Base-by-base conservation (phyloP, 2,329 filamentous ascomycete genomes). In the Monosporascus sp. region DNA sequence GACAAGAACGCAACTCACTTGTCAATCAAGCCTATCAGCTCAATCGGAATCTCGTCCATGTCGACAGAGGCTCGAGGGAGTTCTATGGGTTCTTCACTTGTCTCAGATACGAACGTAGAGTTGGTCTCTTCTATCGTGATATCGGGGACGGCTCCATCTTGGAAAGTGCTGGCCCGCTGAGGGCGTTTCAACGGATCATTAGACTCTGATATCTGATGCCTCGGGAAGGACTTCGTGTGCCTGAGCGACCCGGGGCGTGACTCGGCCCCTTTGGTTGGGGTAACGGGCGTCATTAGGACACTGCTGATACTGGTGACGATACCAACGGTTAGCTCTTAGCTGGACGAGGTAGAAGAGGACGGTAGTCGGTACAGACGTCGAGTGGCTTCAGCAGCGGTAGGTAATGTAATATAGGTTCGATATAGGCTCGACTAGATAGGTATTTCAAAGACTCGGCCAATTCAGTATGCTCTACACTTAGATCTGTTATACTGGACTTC, bases 1-100 rank as follows among this genome's bases (percentile, higher is more conserved):
- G 51, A 52, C 35, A 11, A n/a, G 24, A 38, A 48, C 26, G 48
- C 35, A 41, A 60, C 69, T 56, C 76, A 91, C 90, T 89, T 89
- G 71, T 97, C 93, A 20, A 88, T 91, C 67, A 97, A 75, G 70
- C 90, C 94, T 54, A 94, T 81, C 55, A 99, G 82, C 78, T 99
- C 94, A 64, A 97, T 94, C 15, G 94, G 94, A 43, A 99, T 83
- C 65, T 96, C 89, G 63, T 96, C 90, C 58, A 94, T 86, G 53
- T 89, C 86, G 58, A 89, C 81, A 3, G 88, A 84, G 22, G 76
- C 73, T 54, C 81, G 69, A 1, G 75, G 75, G 2, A 70, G 63
- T 56, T 83, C 79, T 5, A 71, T 55, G 26, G 69, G 62, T 51
- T 81, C 76, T 24, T 81, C 78, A 37, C 67, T 70, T 18, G 70